Conservation (phyloP, 768 basidiomycete genomes). For the Cyathus striatus region DNA sequence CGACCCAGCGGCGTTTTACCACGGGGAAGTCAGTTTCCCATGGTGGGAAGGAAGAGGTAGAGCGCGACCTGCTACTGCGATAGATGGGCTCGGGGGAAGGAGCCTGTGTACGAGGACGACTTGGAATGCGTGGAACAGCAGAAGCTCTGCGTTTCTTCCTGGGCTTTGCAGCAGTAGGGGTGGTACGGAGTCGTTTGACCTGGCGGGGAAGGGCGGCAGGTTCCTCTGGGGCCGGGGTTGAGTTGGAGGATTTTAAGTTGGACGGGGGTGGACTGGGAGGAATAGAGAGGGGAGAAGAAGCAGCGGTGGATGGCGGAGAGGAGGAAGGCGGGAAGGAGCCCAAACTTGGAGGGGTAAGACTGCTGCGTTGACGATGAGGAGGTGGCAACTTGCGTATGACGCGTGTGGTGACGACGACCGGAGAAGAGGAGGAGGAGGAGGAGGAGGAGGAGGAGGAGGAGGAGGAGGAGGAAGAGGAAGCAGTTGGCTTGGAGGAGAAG, state of each 20-base stretch:
- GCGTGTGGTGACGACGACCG: constrained; percentile 9
- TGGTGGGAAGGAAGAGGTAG: constrained; percentile 48
- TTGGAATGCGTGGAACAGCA: constrained; percentile 35
- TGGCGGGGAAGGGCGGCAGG: constrained; percentile 24
- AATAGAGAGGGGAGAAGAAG: constrained; percentile 24
- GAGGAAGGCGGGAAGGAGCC: constrained; percentile 9
- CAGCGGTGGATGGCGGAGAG: constrained; percentile 13
- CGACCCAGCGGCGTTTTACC: constrained; percentile 43
- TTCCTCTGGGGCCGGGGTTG: constrained; percentile 6
- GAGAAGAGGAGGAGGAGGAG: not conserved
- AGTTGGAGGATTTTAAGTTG: constrained; percentile 31
- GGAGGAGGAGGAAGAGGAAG: constrained; percentile 3
- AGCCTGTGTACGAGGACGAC: constrained; percentile 31
- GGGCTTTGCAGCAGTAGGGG: constrained; percentile 16
- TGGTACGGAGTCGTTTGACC: constrained; percentile 33
- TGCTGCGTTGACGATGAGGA: constrained; percentile 1
- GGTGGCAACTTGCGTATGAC: constrained; percentile 1
- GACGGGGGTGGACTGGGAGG: constrained; percentile 12
- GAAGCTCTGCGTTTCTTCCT: constrained; percentile 25
- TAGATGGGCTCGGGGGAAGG: constrained; percentile 55
- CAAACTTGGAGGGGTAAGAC: constrained; percentile 5
- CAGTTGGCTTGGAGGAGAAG: not conserved
- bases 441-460: constrained; percentile 9
- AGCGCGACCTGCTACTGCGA: constrained; percentile 57
- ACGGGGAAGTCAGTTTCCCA: constrained; percentile 27